Percentiles rank a stretch among this genome's conserved stretches.
These are phyloP conservation scores for Saccharomycopsis vini DNA, from an alignment of 805 yeast species.

Conservation along the genomic window DNA sequence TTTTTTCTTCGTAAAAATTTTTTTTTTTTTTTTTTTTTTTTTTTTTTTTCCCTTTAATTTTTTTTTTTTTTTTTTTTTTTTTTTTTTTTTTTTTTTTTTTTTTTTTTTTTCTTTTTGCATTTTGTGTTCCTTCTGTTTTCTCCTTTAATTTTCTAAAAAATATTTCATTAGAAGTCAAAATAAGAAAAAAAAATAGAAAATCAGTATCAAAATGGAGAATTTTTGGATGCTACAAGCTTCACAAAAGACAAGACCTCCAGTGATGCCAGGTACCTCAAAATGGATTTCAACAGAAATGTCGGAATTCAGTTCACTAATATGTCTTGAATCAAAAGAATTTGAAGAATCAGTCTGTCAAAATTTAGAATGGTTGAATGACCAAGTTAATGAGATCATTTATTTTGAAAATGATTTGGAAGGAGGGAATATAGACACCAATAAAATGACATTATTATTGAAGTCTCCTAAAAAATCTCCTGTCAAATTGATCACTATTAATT, in stretches of 20 bases:
- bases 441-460: conserved; percentile 13
- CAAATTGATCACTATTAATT: not conserved
- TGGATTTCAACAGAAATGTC: conserved; percentile 19
- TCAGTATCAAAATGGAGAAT: conserved; percentile 3
- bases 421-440: not conserved
- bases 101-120: no score
- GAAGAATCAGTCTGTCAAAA: conserved; percentile 9
- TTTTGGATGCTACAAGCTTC: conserved; percentile 19
- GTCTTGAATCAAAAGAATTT: conserved; percentile 5
- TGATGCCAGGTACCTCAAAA: conserved; percentile 17
- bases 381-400: conserved; percentile 15
- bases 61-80: no score
- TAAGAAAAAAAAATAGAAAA: not conserved
- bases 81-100: no score
- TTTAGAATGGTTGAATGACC: conserved; percentile 18
- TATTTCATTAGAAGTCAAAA: not conserved
- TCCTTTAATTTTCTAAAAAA: no score
- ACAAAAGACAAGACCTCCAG: conserved; percentile 2
- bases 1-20: no score
- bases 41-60: not conserved
- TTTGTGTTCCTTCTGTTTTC: not conserved
- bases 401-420: conserved; percentile 6
- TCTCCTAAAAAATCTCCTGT: conserved; percentile 18
- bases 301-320: conserved; percentile 13
- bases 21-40: no score